phyloP scores from a whole-genome alignment of 177 flowering plant species.

The Tripterygium wilfordii region DNA sequence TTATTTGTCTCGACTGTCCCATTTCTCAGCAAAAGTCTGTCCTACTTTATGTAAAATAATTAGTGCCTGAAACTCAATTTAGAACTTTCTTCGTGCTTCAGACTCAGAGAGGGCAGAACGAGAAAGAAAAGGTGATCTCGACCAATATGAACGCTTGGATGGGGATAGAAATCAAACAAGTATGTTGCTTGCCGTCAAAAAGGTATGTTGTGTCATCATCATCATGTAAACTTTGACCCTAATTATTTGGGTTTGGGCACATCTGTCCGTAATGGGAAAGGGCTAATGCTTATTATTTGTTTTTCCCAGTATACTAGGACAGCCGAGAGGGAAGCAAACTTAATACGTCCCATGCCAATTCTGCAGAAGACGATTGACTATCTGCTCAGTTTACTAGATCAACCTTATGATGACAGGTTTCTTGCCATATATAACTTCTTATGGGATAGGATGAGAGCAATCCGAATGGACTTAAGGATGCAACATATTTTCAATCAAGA shows the following conservation, averaged over 20 bases:
- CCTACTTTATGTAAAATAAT: too few relatives aligned
- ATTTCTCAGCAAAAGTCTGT: too few relatives aligned
- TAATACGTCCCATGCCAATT: slow-evolving; percentile 94
- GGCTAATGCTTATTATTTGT: slow-evolving; percentile 16
- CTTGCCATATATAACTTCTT: slow-evolving; percentile 88
- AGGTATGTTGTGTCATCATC: slow-evolving; percentile 59
- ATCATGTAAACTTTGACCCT: too few relatives aligned
- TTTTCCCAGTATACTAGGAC: slow-evolving; percentile 81
- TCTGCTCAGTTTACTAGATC: slow-evolving; percentile 74
- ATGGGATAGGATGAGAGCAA: slow-evolving; percentile 98
- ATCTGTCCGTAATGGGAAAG: slow-evolving; percentile 3
- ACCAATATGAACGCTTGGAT: slow-evolving; percentile 81
- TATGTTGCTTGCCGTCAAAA: slow-evolving; percentile 77
- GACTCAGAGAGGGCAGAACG: slow-evolving; percentile 91
- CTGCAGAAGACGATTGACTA: slow-evolving; percentile 81
- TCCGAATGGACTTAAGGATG: slow-evolving; percentile 98
- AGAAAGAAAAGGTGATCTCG: slow-evolving; percentile 98
- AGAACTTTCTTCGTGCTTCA: slow-evolving; percentile 29
- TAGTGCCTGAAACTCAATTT: too few relatives aligned
- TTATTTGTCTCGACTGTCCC: too few relatives aligned
- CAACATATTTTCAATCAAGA: slow-evolving; percentile 77
- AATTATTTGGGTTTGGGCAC: too few relatives aligned
- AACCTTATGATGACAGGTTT: slow-evolving; percentile 70
- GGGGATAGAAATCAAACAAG: slow-evolving; percentile 92
- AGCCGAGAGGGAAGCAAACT: slow-evolving; percentile 85